phyloP scores from a whole-genome alignment of 768 basidiomycete species.

The Naganishia kalamii region DNA sequence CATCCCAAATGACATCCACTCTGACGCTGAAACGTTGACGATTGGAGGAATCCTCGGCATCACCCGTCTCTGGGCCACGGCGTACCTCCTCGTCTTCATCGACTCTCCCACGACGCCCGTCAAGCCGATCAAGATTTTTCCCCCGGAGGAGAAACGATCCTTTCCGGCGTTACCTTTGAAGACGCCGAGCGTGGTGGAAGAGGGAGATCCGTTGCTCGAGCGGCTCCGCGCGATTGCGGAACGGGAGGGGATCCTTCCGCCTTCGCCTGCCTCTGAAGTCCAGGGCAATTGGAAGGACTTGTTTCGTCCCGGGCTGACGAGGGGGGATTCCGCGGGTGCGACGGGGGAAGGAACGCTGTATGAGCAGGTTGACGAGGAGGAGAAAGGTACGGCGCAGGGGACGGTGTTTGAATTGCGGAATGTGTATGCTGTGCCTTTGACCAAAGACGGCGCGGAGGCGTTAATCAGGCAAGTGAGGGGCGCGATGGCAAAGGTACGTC shows the following conservation, averaged over 20 bases:
- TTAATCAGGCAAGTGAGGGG: conserved; percentile 13
- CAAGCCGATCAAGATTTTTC: conserved; percentile 27
- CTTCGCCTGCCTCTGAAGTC: conserved; percentile 3
- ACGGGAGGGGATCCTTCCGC: conserved; percentile 23
- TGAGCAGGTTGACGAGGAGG: not conserved
- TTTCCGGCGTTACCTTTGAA: conserved; percentile 18
- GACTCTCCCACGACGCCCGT: conserved; percentile 15
- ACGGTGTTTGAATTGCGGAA: conserved; percentile 31
- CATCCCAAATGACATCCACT: not conserved
- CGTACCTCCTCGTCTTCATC: conserved; percentile 40
- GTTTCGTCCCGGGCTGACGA: not conserved
- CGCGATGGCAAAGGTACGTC: conserved; percentile 18
- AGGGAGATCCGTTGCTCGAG: conserved; percentile 11
- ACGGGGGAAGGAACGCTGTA: not conserved
- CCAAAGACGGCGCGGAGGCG: conserved; percentile 18
- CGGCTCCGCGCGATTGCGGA: conserved; percentile 13
- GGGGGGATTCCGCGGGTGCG: not conserved
- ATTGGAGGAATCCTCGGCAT: conserved; percentile 42
- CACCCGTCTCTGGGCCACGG: conserved; percentile 40
- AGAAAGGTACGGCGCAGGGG: not conserved
- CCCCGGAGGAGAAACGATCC: conserved; percentile 20
- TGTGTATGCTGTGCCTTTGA: conserved; percentile 37
- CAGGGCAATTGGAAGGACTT: not conserved
- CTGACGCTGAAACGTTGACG: conserved; percentile 14
- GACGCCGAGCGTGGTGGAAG: conserved; percentile 9